These are phyloP conservation scores for Fusarium sulawesiense DNA, from an alignment of 2,329 filamentous ascomycete species.

Conservation along the genomic window DNA sequence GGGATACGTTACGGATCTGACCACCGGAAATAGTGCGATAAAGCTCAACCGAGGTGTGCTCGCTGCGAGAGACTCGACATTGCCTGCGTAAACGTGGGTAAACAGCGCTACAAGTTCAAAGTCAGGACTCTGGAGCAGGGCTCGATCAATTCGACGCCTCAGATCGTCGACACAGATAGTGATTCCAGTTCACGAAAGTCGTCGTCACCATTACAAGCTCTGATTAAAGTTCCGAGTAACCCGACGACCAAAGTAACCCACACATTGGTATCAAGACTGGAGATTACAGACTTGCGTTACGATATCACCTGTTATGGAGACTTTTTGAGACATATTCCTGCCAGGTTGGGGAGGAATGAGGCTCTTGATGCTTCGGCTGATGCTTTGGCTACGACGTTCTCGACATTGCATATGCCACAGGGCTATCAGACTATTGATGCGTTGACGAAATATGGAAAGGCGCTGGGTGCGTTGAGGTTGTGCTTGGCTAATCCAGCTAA, in stretches of 20 bases:
- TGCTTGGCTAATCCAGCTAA: slow-evolving; percentile 46
- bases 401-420: slow-evolving; percentile 37
- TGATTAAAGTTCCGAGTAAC: slow-evolving; percentile 47
- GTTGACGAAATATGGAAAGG: slow-evolving; percentile 48
- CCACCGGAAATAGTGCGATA: slow-evolving; percentile 56
- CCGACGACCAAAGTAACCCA: slow-evolving; percentile 41
- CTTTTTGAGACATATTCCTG: slow-evolving; percentile 59
- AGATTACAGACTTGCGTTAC: slow-evolving; percentile 58
- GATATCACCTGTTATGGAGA: slow-evolving; percentile 60
- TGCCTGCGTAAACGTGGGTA: slow-evolving; percentile 58
- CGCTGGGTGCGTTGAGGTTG: slow-evolving; percentile 45
- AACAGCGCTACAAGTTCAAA: slow-evolving; percentile 63
- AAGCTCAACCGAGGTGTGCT: slow-evolving; percentile 56
- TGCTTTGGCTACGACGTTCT: slow-evolving; percentile 46
- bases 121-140: slow-evolving; percentile 44
- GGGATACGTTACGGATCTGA: background rate
- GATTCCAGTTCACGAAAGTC: slow-evolving; percentile 6
- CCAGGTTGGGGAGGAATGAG: slow-evolving; percentile 57
- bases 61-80: slow-evolving; percentile 60
- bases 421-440: slow-evolving; percentile 36
- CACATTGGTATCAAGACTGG: slow-evolving; percentile 49
- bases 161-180: slow-evolving; percentile 20
- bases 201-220: background rate
- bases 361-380: slow-evolving; percentile 57
- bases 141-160: slow-evolving; percentile 4